Percentiles rank a stretch among this genome's conserved stretches.
Evolutionary conservation across 345 rosid genomes (phyloP).

Genomic region (Noccaea caerulescens): DNA sequence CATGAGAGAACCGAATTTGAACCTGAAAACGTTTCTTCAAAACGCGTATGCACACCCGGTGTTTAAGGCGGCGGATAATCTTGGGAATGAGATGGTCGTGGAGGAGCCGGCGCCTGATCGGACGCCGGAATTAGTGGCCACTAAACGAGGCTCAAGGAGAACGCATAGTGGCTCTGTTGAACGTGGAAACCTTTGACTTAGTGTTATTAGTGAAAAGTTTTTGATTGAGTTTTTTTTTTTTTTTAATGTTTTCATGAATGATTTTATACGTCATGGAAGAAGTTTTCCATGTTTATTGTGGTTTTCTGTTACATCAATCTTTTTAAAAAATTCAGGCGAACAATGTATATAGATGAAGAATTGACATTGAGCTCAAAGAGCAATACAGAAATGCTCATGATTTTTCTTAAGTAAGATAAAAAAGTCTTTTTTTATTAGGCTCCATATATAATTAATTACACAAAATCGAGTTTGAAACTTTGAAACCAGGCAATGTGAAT

Average conservation of each 20-base stretch:
- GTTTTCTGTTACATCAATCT: background rate
- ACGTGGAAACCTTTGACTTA: conserved; percentile 24
- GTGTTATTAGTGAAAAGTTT: background rate
- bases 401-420: too few relatives aligned
- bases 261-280: conserved; percentile 16
- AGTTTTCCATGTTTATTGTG: background rate
- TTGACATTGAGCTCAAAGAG: background rate
- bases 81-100: conserved; percentile 40
- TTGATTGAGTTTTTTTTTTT: background rate
- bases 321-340: background rate
- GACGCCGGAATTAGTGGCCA: conserved; percentile 61
- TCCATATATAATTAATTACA: too few relatives aligned
- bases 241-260: background rate
- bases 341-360: conserved; percentile 14
- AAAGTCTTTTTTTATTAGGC: too few relatives aligned
- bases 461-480: too few relatives aligned
- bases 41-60: conserved; percentile 75
- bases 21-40: conserved; percentile 76
- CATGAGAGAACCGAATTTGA: conserved; percentile 73
- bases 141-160: conserved; percentile 66
- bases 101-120: conserved; percentile 49
- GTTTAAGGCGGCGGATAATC: conserved; percentile 62
- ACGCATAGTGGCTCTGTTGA: conserved; percentile 48
- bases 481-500: too few relatives aligned
- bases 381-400: background rate